Base-by-base conservation (phyloP, 2,329 filamentous ascomycete species). In the Colletotrichum aenigma region DNA sequence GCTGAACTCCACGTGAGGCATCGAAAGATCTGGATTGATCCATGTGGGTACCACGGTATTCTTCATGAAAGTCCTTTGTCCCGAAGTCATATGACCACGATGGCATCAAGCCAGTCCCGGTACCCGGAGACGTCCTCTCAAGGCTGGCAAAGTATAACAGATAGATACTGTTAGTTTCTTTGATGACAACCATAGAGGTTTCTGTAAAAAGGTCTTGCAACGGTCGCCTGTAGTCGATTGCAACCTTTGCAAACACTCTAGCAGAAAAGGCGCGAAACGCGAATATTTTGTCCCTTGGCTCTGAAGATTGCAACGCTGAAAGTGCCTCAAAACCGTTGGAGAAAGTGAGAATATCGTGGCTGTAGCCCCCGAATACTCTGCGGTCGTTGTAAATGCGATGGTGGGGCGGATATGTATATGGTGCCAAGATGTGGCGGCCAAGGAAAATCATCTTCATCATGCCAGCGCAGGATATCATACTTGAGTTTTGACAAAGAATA, bases 171-270 rank as follows among this genome's bases (percentile, higher is more conserved):
- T 21, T 3, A 0, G 18, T 21, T 13, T 21, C 43, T 21, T 4
- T 7, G 1, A 48, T 7, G 0, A 21, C 10, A 13, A 21, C 0
- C 43, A 13, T 48, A 0, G 43, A 48, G 0, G 43, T 21, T 48
- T 48, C 43, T 13, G 2, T 48, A 1, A 4, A 48, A 4, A 48
- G 18, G 2, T 48, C 43, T 0, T 7, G n/a, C n/a, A 48, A 21
- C 1, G 43, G 43, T 13, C 43, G 6, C 2, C 1, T 0, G 0
- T 48, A 48, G 0, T 48, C 43, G 0, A 48, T 6, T 3, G 1
- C 0, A 2, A 48, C 1, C 3, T 48, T 48, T 4, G 6, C 43
- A 48, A 48, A 3, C 6, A 21, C 43, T 0, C 7, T 0, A 1
- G 6, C 0, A 13, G 18, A 48, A 1, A 48, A 0, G 0, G 43